Conservation (phyloP, 2,329 filamentous ascomycete genomes). For the Xenosphaeropsis pyriputrescens region DNA sequence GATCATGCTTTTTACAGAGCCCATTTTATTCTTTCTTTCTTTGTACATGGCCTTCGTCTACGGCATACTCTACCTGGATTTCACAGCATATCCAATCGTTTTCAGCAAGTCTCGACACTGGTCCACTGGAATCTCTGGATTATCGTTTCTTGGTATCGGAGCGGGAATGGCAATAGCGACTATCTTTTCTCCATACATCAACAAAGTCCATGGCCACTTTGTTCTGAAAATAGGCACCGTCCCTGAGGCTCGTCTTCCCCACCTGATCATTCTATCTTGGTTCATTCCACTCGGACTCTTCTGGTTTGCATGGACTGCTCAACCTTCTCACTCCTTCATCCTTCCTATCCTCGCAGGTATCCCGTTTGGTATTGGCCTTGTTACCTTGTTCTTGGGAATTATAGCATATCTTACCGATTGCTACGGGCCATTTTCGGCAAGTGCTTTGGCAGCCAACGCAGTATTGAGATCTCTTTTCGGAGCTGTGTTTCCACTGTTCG, state of each 20-base stretch:
- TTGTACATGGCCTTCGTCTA: constrained; percentile 31
- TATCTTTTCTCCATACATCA: background rate
- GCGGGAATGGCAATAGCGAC: constrained; percentile 20
- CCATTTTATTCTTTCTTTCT: constrained; percentile 29
- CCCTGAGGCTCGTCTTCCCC: background rate
- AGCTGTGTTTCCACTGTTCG: constrained; percentile 15
- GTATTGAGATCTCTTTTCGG: constrained; percentile 23
- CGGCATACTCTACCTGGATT: constrained; percentile 21
- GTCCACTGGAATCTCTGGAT: constrained; percentile 26
- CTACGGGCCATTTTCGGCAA: constrained; percentile 21
- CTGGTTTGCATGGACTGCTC: background rate
- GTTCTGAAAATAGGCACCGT: constrained; percentile 1
- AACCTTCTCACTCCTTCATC: constrained; percentile 22
- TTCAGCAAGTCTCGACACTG: constrained; percentile 29
- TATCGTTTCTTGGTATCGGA: constrained; percentile 35
- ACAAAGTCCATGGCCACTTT: constrained; percentile 14
- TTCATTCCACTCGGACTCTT: constrained; percentile 14
- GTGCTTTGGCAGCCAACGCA: constrained; percentile 21
- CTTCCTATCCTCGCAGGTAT: constrained; percentile 21
- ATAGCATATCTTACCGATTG: constrained; percentile 29
- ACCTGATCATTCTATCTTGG: constrained; percentile 5
- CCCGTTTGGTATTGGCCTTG: constrained; percentile 25
- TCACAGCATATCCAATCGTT: constrained; percentile 26
- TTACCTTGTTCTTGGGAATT: constrained; percentile 23
- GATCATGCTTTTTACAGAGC: constrained; percentile 3